These are phyloP conservation scores for Athelia psychrophila DNA, from an alignment of 1,284 basidiomycete genomes.

Conservation along the genomic window DNA sequence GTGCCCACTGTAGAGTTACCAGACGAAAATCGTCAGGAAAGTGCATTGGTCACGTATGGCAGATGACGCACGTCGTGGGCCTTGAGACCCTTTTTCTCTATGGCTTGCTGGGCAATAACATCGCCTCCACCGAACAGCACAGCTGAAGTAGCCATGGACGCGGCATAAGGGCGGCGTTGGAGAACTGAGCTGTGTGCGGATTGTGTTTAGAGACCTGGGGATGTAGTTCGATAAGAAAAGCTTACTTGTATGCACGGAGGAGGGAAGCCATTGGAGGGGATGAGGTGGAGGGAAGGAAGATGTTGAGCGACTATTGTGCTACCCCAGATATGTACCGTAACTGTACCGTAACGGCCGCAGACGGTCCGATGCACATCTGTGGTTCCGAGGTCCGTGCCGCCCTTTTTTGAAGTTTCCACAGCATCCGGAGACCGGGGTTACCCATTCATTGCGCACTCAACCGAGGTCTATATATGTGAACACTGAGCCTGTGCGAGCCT, in stretches of 20 bases:
- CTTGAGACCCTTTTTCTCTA: slow-evolving; percentile 59
- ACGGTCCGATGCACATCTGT: too few species aligned
- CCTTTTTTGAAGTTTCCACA: too few species aligned
- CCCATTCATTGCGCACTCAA: too few species aligned
- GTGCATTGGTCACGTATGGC: too few species aligned
- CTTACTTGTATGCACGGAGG: slow-evolving; percentile 53
- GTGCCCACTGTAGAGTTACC: slow-evolving; percentile 45
- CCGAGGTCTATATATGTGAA: too few species aligned
- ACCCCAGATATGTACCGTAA: too few species aligned
- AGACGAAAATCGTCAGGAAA: neutral
- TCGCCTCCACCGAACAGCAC: slow-evolving; percentile 79
- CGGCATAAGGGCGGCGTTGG: slow-evolving; percentile 59
- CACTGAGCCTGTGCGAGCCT: too few species aligned
- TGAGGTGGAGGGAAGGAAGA: neutral
- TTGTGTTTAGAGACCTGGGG: neutral
- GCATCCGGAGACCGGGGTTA: too few species aligned
- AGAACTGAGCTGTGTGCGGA: slow-evolving; percentile 47
- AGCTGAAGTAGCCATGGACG: slow-evolving; percentile 65
- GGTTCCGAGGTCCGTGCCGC: too few species aligned
- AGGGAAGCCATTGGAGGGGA: slow-evolving; percentile 36
- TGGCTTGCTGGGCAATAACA: slow-evolving; percentile 76
- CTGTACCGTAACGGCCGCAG: too few species aligned
- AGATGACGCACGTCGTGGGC: slow-evolving; percentile 62
- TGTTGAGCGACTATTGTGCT: too few species aligned
- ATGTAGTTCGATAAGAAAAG: slow-evolving; percentile 3